A percentile compares a stretch with the other conserved stretches of the same genome.
Evolutionary conservation across 257 asterid species (phyloP).

Genomic region (Solanum commersonii): DNA sequence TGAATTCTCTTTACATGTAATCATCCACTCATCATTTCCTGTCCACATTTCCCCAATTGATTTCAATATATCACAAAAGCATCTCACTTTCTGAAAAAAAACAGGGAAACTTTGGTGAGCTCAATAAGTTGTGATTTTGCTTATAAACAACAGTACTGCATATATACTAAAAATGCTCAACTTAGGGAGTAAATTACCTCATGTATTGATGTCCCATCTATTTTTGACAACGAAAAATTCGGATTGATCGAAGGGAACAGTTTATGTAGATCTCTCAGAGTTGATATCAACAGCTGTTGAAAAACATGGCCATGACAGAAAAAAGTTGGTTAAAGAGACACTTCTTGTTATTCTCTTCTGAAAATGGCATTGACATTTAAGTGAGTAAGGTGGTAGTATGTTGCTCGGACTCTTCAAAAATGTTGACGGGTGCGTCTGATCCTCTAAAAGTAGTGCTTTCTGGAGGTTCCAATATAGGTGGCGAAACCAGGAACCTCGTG

Average conservation of each 20-base stretch:
- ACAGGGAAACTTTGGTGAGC: neutral
- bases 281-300: conserved; percentile 53
- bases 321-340: neutral
- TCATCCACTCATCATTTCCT: conserved; percentile 54
- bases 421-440: neutral
- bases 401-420: neutral
- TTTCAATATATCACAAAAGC: conserved; percentile 52
- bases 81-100: conserved; percentile 37
- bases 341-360: neutral
- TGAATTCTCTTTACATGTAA: conserved; percentile 30
- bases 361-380: neutral
- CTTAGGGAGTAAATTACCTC: conserved; percentile 32
- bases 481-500: neutral
- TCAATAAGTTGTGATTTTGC: neutral
- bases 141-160: neutral
- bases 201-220: conserved; percentile 32
- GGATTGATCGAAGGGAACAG: conserved; percentile 36
- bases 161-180: neutral
- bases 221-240: conserved; percentile 23
- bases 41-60: conserved; percentile 77
- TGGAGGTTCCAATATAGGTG: neutral
- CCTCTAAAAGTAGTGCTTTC: neutral
- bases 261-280: conserved; percentile 53
- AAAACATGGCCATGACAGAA: neutral
- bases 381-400: neutral